These are phyloP conservation scores for Venturia carpophila DNA, from an alignment of 2,329 filamentous ascomycete genomes.

Conservation along the genomic window DNA sequence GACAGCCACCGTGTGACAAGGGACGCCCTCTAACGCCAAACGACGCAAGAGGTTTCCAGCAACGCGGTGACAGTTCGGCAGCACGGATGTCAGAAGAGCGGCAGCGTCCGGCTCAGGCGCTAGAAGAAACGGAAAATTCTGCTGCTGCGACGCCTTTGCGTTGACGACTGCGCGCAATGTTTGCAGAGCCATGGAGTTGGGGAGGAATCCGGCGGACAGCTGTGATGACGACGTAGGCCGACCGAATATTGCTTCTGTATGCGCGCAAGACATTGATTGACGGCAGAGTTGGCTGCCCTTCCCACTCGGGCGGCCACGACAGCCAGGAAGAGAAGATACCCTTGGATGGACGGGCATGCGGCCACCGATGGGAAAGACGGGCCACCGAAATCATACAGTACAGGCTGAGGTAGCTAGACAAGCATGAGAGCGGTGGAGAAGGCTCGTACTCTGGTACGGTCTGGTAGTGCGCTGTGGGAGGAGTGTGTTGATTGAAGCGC, in stretches of 20 bases:
- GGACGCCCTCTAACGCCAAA: background rate
- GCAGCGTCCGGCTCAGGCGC: background rate
- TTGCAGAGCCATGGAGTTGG: background rate
- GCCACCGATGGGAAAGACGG: background rate
- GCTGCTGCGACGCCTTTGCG: background rate
- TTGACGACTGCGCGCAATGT: background rate
- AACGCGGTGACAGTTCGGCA: conserved; percentile 9
- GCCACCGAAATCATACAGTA: background rate
- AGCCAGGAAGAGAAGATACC: background rate
- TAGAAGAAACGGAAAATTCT: background rate
- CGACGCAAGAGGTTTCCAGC: conserved; percentile 5
- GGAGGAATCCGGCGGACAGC: too few relatives aligned
- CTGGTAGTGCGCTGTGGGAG: background rate
- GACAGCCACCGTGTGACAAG: conserved; percentile 7
- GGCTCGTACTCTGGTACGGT: background rate
- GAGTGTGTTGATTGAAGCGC: background rate
- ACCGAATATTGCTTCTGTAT: background rate
- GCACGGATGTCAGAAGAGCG: conserved; percentile 11
- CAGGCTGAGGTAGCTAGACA: background rate
- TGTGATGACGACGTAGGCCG: too few relatives aligned
- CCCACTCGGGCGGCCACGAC: background rate
- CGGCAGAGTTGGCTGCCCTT: background rate
- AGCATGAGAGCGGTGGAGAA: background rate
- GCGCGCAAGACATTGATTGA: background rate
- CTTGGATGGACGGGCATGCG: background rate